Base-by-base conservation (phyloP, 1,139 yeast species). In the Yamadazyma oceani region DNA sequence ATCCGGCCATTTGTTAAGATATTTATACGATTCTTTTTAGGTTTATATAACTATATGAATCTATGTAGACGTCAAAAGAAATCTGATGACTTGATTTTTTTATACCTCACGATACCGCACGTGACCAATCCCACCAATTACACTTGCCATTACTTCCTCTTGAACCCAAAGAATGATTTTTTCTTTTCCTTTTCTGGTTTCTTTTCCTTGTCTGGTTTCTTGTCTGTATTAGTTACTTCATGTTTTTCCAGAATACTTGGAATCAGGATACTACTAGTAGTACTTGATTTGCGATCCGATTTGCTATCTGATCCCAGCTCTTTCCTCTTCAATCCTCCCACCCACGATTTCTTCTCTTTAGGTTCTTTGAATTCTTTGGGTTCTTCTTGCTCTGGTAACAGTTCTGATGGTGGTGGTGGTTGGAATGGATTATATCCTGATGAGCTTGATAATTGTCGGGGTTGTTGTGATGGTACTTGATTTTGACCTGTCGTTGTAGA, bases 261-360 rank as follows among this genome's bases (percentile, higher is more conserved):
- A 9, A 26, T 12, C 37, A 35, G 38, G 22, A 36, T 41, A 13
- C 7, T 34, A 26, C 53, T 51, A 3, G 51, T 41, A 8, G 44
- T 41, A 21, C 56, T 47, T 13, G 48, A 33, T 27, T 51, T 53
- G 15, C 55, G 29, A 26, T 52, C 54, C 3, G 36, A 12, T 14
- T 46, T 40, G 13, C 42, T 47, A 10, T 44, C 54, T n/a, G 34
- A 42, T 36, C 57, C 59, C 44, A 57, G 58, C 32, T 67, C 72
- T 38, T 64, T 50, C 36, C 69, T 51, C 41, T 66, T 68, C 31
- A 70, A 57, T 1, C 69, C 69, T 0, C 69, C 71, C 5, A 67
- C 69, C 75, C 75, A 69, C 8, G 69, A 60, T 42, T 69, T 69
- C 55, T 69, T 68, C 35, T 66, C 73, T 26, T 51, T 53, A 4